Percentiles rank a stretch among this genome's conserved stretches.
phyloP scores from a whole-genome alignment of 805 yeast genomes.

The Scheffersomyces lignosus region DNA sequence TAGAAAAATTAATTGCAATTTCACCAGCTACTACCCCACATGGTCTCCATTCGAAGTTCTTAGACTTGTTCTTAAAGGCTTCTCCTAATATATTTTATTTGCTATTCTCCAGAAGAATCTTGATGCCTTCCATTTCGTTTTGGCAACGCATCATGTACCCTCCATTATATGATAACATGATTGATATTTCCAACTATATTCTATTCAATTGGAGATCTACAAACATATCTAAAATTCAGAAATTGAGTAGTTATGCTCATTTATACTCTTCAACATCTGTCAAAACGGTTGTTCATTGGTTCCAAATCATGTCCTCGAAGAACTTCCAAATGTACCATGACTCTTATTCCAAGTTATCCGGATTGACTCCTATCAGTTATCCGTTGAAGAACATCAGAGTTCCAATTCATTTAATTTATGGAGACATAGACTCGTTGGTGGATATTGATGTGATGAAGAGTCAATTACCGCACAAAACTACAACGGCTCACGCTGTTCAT shows the following conservation, averaged over 20 bases:
- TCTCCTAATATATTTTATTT: slow-evolving; percentile 71
- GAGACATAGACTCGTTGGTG: slow-evolving; percentile 79
- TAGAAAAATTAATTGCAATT: slow-evolving; percentile 68
- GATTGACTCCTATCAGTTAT: slow-evolving; percentile 36
- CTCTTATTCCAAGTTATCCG: slow-evolving; percentile 17
- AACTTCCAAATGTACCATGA: slow-evolving; percentile 91
- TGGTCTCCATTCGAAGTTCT: slow-evolving; percentile 73
- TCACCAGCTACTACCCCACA: slow-evolving; percentile 95
- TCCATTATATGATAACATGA: slow-evolving; percentile 66
- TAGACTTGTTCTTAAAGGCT: slow-evolving; percentile 71
- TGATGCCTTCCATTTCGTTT: slow-evolving; percentile 73
- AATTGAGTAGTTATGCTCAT: slow-evolving; percentile 79
- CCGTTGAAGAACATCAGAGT: slow-evolving; percentile 44
- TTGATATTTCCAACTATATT: slow-evolving; percentile 66
- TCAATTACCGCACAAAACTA: slow-evolving; percentile 58
- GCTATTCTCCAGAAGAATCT: slow-evolving; percentile 71
- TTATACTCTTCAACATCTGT: slow-evolving; percentile 86
- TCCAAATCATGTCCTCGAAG: slow-evolving; percentile 63
- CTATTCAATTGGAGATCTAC: slow-evolving; percentile 78
- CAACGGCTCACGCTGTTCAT: slow-evolving; percentile 55
- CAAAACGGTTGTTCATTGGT: slow-evolving; percentile 30
- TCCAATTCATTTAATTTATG: slow-evolving; percentile 80
- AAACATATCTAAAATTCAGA: slow-evolving; percentile 74
- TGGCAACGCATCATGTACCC: slow-evolving; percentile 83
- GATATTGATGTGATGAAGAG: slow-evolving; percentile 73